phyloP scores from a whole-genome alignment of 768 basidiomycete genomes.

The Naematelia encephala region DNA sequence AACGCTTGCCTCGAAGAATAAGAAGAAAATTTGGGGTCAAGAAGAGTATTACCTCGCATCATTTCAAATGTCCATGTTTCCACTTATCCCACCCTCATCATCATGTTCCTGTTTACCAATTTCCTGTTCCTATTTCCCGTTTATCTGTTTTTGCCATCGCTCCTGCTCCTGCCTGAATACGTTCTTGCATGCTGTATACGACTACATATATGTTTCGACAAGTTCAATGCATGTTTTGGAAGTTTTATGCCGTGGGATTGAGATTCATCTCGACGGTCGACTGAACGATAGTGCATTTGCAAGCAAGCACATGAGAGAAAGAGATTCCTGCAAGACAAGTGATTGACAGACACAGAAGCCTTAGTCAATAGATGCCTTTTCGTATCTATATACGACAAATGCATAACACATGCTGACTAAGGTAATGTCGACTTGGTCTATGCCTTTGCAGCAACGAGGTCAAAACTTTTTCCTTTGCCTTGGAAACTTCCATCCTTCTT shows the following conservation, averaged over 20 bases:
- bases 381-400: no score
- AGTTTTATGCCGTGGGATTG: no score
- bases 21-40: no score
- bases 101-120: not conserved
- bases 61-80: not conserved
- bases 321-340: no score
- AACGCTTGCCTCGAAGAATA: no score
- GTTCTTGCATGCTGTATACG: not conserved
- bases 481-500: conserved; percentile 7
- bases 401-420: no score
- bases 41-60: no score
- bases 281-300: not conserved
- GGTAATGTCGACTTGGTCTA: no score
- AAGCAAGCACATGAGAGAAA: no score
- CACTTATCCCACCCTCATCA: not conserved
- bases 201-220: not conserved
- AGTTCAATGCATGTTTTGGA: not conserved
- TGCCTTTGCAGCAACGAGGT: not conserved
- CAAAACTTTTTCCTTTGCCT: not conserved
- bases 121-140: not conserved
- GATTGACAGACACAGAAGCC: no score
- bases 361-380: no score
- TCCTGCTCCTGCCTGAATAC: not conserved
- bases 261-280: no score
- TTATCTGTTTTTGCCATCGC: not conserved